Base-by-base conservation (phyloP, 345 rosid genomes). In the Aethionema arabicum region DNA sequence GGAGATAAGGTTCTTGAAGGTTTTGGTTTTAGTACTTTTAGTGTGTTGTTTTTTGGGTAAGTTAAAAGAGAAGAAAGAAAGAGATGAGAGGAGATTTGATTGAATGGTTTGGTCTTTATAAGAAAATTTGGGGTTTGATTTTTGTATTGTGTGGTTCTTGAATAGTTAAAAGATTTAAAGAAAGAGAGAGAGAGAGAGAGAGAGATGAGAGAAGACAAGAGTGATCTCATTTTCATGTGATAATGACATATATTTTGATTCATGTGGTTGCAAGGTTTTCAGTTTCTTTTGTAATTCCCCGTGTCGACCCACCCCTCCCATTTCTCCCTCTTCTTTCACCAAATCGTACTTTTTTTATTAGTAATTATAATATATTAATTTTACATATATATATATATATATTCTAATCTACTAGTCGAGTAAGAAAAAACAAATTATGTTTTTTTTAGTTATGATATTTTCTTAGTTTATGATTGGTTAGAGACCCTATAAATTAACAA, bases 251-350 rank as follows among this genome's bases (percentile, higher is more conserved):
- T 49, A 10, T 70, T 62, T 21, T 63, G 49, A 62, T 62, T 70
- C 74, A 70, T 70, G 74, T 62, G 74, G 74, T 69, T 55, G 68
- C 63, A 61, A 61, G 45, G 67, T 70, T 63, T 62, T 62, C 52
- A 9, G 64, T 40, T 69, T 69, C 68, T 62, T 21, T 56, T 62
- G 59, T 56, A 56, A 49, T 70, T 63, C 56, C 67, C 67, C 16
- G 52, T 60, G 73, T 15, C 54, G 21, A 61, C 55, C 65, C 32
- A 8, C 36, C 51, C 32, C 68, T 62, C 4, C 33, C 40, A 54
- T 70, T 63, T 70, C 68, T 70, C 74, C 74, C 5, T 48, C 38
- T 55, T 54, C 56, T 39, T 55, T 32, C 38, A 44, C 5, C 27
- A 21, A 21, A 21, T 21, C 27, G 1, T 21, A 21, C 27, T 21